Evolutionary conservation across 1,284 basidiomycete genomes (phyloP).

Genomic region (Heterobasidion annosum): DNA sequence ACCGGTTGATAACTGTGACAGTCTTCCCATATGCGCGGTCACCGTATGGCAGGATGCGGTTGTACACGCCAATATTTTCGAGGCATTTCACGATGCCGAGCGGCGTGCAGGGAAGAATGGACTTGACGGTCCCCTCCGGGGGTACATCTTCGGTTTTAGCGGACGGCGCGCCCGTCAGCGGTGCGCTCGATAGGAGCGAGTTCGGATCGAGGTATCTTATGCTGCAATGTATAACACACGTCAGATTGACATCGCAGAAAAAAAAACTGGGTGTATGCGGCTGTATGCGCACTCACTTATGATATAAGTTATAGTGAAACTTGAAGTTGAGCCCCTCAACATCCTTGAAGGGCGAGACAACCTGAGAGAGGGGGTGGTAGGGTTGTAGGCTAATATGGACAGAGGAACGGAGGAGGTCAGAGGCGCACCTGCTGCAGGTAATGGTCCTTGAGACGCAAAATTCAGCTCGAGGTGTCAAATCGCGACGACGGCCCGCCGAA

Average conservation of each 20-base stretch:
- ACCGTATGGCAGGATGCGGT: slow-evolving; percentile 85
- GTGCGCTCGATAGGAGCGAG: slow-evolving; percentile 44
- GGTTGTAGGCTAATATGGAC: background rate
- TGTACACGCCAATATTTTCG: slow-evolving; percentile 89
- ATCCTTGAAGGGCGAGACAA: slow-evolving; percentile 93
- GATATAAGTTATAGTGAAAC: slow-evolving; percentile 95
- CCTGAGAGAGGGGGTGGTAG: slow-evolving; percentile 29
- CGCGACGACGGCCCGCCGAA: background rate
- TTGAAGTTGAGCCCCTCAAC: slow-evolving; percentile 96
- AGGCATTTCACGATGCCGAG: slow-evolving; percentile 94
- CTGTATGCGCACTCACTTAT: slow-evolving; percentile 53
- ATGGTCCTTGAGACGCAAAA: slow-evolving; percentile 59
- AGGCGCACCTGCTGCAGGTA: slow-evolving; percentile 82
- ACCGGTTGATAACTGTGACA: slow-evolving; percentile 92
- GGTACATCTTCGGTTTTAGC: slow-evolving; percentile 48
- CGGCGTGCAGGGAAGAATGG: slow-evolving; percentile 94
- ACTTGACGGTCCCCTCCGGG: slow-evolving; percentile 81
- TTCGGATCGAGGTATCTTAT: slow-evolving; percentile 70
- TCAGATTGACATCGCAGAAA: background rate
- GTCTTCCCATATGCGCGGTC: slow-evolving; percentile 92
- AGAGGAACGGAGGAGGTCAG: background rate
- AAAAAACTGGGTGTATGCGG: background rate
- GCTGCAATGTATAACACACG: slow-evolving; percentile 29
- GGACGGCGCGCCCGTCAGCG: slow-evolving; percentile 23
- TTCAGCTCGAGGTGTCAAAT: background rate